Evolutionary conservation across 2,329 filamentous ascomycete species (phyloP).

Genomic region (Pseudocercospora pini-densiflorae): DNA sequence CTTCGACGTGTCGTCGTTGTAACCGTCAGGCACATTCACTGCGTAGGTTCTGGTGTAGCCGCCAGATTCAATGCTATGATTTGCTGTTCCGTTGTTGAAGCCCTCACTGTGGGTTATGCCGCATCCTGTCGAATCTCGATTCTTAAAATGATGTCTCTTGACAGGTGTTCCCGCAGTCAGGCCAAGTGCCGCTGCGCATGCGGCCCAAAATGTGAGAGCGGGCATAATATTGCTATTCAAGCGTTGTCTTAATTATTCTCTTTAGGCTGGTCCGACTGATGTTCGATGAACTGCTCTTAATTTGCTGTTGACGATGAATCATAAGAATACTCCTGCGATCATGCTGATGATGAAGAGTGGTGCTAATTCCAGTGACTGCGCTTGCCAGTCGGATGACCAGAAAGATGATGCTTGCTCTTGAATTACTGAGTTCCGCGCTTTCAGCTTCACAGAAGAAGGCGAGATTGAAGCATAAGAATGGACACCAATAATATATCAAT

Average conservation of each 20-base stretch:
- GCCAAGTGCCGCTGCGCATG: constrained; percentile 3
- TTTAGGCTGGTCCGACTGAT: neutral
- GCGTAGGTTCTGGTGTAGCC: constrained; percentile 30
- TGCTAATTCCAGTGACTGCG: neutral
- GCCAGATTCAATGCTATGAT: constrained; percentile 27
- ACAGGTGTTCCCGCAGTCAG: constrained; percentile 9
- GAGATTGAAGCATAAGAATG: neutral
- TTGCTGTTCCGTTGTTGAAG: constrained; percentile 24
- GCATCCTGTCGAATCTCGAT: constrained; percentile 9
- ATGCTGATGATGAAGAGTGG: neutral
- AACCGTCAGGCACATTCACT: constrained; percentile 32
- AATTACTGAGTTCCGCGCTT: neutral
- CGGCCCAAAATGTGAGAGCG: neutral
- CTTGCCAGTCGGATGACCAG: neutral
- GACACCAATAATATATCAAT: neutral
- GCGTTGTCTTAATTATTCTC: neutral
- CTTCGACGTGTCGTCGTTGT: constrained; percentile 27
- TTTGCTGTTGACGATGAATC: neutral
- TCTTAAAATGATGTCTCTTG: constrained; percentile 3
- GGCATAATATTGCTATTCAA: neutral
- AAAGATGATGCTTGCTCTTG: neutral
- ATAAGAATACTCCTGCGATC: neutral
- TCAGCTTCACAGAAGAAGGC: neutral
- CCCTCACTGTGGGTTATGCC: constrained; percentile 23
- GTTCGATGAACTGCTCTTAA: neutral